Base-by-base conservation (phyloP, 1,284 basidiomycete genomes). In the Phellopilus nigrolimitatus region DNA sequence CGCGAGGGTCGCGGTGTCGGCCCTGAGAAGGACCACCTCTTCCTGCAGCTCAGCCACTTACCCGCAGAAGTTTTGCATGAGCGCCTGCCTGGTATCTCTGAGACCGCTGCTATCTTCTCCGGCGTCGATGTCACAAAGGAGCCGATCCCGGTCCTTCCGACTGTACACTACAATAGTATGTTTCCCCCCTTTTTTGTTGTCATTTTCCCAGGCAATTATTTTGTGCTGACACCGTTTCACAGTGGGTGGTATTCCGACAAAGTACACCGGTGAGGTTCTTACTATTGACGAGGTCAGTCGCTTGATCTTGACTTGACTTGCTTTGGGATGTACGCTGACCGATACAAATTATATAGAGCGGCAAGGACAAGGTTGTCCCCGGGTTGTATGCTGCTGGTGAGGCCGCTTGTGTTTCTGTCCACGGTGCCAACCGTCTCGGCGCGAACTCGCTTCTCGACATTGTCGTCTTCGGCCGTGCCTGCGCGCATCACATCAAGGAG, bases 41-140 rank as follows among this genome's bases (percentile, higher is more conserved):
- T 88, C 75, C 78, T 99, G 58, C 97, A 99, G 71, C 85, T 99
- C 65, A 97, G 92, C 64, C 97, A 99, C 76, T 75, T 99, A 38
- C 97, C 97, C 53, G 80, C 97, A 47, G 93, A 97, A 61, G 84
- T 99, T 61, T 84, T 99, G 56, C 94, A 94, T 70, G 95, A 99
- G 72, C 88, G 97, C 67, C 79, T 99, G 42, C 97, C 97, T 57
- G 97, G 97, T 82, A 99, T 99, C 68, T 99, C 97, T 48, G 97
- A 99, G 78, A 99, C 97, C 9, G 97, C 97, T 31, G 90, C 95
- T 58, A 99, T 99, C 66, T 99, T 99, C 75, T 84, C 93, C 64
- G 97, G 97, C 71, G 97, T 99, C 59, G 97, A 99, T 70, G 97
- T 99, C 57, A 99, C 97, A 60, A 99, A 99, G 78, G 95, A 99